These are phyloP conservation scores for Coniochaeta pulveracea DNA, from an alignment of 2,329 filamentous ascomycete genomes.

Conservation along the genomic window DNA sequence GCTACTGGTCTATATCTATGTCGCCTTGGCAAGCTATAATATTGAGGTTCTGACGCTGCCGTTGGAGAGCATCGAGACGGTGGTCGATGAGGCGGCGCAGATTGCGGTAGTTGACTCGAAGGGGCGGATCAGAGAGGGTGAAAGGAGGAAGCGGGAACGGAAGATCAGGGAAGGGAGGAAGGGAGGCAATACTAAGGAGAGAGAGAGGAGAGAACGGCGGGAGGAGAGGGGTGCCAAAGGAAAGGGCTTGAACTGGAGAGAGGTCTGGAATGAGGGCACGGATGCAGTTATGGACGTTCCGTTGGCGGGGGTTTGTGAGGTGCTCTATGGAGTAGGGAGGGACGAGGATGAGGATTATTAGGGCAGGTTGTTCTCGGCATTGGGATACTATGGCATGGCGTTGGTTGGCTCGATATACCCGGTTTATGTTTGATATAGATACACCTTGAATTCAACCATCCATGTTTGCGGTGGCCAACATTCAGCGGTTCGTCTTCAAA, in stretches of 20 bases:
- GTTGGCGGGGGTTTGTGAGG: slow-evolving; percentile 86
- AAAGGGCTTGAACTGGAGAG: slow-evolving; percentile 56
- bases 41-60: slow-evolving; percentile 77
- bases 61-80: slow-evolving; percentile 69
- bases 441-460: no score
- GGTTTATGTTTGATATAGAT: not conserved
- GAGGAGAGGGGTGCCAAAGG: slow-evolving; percentile 13
- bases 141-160: slow-evolving; percentile 23
- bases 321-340: slow-evolving; percentile 64
- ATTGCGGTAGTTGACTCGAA: slow-evolving; percentile 70
- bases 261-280: slow-evolving; percentile 82
- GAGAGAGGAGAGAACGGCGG: slow-evolving; percentile 19
- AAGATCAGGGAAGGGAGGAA: slow-evolving; percentile 22
- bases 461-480: no score
- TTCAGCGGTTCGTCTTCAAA: no score
- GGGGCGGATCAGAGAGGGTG: slow-evolving; percentile 35
- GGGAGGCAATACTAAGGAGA: slow-evolving; percentile 23
- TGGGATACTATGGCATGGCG: not conserved
- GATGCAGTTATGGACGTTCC: slow-evolving; percentile 97
- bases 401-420: slow-evolving; percentile 4
- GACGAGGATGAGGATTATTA: slow-evolving; percentile 10
- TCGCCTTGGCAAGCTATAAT: slow-evolving; percentile 86
- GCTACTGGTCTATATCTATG: slow-evolving; percentile 82
- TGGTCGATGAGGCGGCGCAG: slow-evolving; percentile 84
- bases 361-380: not conserved